These are phyloP conservation scores for Teunomyces atbi DNA, from an alignment of 805 yeast species.

Conservation along the genomic window DNA sequence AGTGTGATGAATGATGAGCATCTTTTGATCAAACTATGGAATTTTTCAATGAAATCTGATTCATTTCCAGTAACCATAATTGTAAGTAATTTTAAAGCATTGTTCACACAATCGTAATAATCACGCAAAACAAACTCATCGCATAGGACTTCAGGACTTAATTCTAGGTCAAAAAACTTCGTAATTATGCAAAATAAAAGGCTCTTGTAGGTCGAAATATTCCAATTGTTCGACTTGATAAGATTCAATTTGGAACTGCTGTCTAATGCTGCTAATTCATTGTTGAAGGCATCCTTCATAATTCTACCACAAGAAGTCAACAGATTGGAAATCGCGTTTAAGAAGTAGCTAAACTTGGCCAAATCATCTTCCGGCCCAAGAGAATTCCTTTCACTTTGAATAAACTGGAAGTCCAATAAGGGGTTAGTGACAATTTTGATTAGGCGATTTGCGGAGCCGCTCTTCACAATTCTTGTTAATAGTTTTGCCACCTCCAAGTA, in stretches of 20 bases:
- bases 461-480: slow-evolving; percentile 41
- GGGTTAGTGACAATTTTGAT: slow-evolving; percentile 60
- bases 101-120: slow-evolving; percentile 30
- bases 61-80: slow-evolving; percentile 58
- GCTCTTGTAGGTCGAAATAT: slow-evolving; percentile 60
- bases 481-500: slow-evolving; percentile 47
- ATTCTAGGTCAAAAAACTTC: slow-evolving; percentile 41
- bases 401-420: slow-evolving; percentile 40
- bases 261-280: slow-evolving; percentile 60
- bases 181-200: slow-evolving; percentile 46
- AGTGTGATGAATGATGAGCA: slow-evolving; percentile 24
- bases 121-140: slow-evolving; percentile 14
- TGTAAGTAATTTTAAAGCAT: slow-evolving; percentile 42
- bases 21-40: slow-evolving; percentile 39
- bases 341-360: slow-evolving; percentile 59
- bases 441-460: slow-evolving; percentile 60
- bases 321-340: slow-evolving; percentile 52
- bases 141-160: slow-evolving; percentile 18
- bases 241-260: slow-evolving; percentile 41
- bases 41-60: slow-evolving; percentile 44
- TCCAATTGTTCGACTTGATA: slow-evolving; percentile 45
- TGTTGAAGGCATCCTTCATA: slow-evolving; percentile 48
- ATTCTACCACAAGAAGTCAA: slow-evolving; percentile 44
- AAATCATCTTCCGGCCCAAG: slow-evolving; percentile 55
- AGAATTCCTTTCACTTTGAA: slow-evolving; percentile 24